Conservation (phyloP, 2,329 filamentous ascomycete species). For the Colletotrichum orbiculare region DNA sequence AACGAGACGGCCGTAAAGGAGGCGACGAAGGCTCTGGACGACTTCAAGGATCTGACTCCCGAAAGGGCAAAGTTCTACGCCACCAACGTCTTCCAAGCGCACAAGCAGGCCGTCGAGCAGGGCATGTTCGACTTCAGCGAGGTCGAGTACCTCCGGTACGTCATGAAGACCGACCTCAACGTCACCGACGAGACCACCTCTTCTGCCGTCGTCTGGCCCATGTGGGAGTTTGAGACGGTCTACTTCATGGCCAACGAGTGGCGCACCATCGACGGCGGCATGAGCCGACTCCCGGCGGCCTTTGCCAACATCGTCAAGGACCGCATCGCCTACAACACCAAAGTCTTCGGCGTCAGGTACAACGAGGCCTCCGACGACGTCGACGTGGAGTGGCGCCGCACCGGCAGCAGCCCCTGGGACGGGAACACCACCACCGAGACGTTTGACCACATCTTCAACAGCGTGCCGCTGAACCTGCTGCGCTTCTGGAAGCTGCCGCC, state of each 20-base stretch:
- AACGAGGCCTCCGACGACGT: conserved; percentile 39
- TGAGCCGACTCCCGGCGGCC: conserved; percentile 48
- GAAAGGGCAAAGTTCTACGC: conserved; percentile 41
- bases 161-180: conserved; percentile 48
- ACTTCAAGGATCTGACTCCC: conserved; percentile 40
- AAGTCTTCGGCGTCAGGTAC: conserved; percentile 41
- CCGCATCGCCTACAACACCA: conserved; percentile 39
- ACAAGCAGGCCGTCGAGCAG: conserved; percentile 44
- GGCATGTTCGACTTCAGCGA: conserved; percentile 46
- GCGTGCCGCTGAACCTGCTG: conserved; percentile 49
- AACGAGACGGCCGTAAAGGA: conserved; percentile 41
- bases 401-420: conserved; percentile 39
- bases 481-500: conserved; percentile 50
- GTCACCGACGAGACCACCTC: conserved; percentile 49
- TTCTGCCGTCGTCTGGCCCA: conserved; percentile 40
- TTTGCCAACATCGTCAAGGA: conserved; percentile 47
- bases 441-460: conserved; percentile 52
- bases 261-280: conserved; percentile 46
- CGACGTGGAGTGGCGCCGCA: conserved; percentile 37
- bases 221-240: conserved; percentile 46
- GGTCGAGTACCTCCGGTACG: conserved; percentile 46
- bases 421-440: conserved; percentile 42
- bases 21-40: conserved; percentile 40
- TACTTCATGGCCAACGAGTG: conserved; percentile 42
- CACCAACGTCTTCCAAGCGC: conserved; percentile 44